phyloP scores from a whole-genome alignment of 176 grass and related monocot genomes.

The Avena insularis region DNA sequence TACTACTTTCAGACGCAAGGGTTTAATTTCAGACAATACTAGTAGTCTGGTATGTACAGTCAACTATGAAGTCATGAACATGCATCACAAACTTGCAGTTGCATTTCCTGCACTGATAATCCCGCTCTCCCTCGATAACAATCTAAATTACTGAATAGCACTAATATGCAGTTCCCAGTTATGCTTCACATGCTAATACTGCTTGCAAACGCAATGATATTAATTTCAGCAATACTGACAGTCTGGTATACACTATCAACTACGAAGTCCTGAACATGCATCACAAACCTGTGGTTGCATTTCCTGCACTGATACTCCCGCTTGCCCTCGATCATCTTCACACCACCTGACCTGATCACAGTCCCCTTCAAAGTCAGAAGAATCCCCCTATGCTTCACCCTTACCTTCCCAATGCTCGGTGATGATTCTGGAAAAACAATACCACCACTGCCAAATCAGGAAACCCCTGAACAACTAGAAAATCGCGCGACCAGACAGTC shows the following conservation, averaged over 20 bases:
- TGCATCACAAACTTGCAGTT: slow-evolving; percentile 54
- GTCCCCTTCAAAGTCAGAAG: slow-evolving; percentile 86
- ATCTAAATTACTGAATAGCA: too few relatives aligned
- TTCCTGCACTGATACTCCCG: slow-evolving; percentile 76
- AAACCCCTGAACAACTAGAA: neutral
- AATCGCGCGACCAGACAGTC: neutral
- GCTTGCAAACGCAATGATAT: too few relatives aligned
- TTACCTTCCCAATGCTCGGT: slow-evolving; percentile 80
- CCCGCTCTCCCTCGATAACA: slow-evolving; percentile 64
- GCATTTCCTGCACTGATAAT: slow-evolving; percentile 87
- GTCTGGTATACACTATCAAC: neutral
- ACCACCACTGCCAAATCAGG: slow-evolving; percentile 1
- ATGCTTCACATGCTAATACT: too few relatives aligned
- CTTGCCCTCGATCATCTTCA: slow-evolving; percentile 93
- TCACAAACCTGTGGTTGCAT: slow-evolving; percentile 69
- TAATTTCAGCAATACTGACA: too few relatives aligned
- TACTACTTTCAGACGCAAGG: slow-evolving; percentile 6
- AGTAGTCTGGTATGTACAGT: neutral
- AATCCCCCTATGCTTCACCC: slow-evolving; percentile 76
- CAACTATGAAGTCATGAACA: neutral
- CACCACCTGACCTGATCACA: slow-evolving; percentile 73
- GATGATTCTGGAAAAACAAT: slow-evolving; percentile 58
- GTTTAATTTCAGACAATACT: slow-evolving; percentile 9
- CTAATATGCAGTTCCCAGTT: too few relatives aligned
- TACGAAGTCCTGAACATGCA: neutral